Percentiles rank a stretch among this genome's conserved stretches.
Evolutionary conservation across 139 green algal genomes (phyloP).

Genomic region (Chlorella sp.): DNA sequence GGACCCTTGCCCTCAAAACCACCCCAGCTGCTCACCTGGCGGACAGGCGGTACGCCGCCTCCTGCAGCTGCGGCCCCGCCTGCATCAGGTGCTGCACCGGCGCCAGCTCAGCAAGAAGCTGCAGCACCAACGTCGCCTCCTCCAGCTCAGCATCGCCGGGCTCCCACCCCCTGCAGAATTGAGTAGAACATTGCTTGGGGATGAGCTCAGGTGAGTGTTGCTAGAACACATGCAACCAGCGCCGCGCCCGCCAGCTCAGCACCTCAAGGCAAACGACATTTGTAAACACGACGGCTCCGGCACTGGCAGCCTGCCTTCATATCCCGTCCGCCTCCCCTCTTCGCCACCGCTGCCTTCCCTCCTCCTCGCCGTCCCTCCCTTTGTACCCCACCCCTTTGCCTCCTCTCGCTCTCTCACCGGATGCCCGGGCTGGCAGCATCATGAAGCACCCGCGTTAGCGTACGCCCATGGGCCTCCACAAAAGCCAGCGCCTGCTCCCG

Average conservation of each 20-base stretch:
- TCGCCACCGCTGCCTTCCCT: not conserved
- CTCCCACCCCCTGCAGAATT: slow-evolving; percentile 39
- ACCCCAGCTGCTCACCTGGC: not conserved
- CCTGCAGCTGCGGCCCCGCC: slow-evolving; percentile 18
- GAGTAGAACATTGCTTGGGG: not conserved
- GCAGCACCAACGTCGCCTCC: slow-evolving; percentile 61
- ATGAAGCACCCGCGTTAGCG: slow-evolving; percentile 60
- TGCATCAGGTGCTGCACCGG: not conserved
- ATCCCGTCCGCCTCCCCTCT: no score
- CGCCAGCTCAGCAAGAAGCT: slow-evolving; percentile 59
- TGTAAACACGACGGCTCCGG: no score
- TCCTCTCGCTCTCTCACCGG: slow-evolving; percentile 32
- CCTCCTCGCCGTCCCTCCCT: no score
- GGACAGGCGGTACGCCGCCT: slow-evolving; percentile 37
- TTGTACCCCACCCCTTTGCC: not conserved
- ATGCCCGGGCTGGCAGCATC: slow-evolving; percentile 55
- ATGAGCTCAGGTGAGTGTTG: not conserved
- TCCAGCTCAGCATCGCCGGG: slow-evolving; percentile 68
- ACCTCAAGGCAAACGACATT: no score
- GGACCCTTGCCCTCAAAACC: no score
- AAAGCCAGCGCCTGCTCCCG: slow-evolving; percentile 57
- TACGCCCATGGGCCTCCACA: slow-evolving; percentile 55
- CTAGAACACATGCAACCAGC: no score
- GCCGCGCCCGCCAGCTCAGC: no score
- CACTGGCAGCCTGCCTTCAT: no score